Evolutionary conservation across 2,329 filamentous ascomycete genomes (phyloP).

Genomic region (Elsinoe necatrix): DNA sequence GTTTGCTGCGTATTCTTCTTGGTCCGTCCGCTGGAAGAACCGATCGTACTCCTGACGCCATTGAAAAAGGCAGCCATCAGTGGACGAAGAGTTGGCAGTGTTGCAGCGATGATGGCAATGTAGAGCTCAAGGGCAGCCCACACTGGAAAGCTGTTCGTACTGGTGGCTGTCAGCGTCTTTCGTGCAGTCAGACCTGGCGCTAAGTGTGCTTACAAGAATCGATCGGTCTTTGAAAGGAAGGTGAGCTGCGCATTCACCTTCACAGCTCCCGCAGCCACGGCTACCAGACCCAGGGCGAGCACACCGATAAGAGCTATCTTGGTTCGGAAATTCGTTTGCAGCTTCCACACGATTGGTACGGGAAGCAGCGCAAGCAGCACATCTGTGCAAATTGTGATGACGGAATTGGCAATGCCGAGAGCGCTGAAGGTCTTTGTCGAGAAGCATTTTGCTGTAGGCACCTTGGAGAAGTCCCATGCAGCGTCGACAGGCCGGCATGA

Average conservation of each 20-base stretch:
- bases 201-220: constrained; percentile 22
- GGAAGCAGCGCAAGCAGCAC: constrained; percentile 36
- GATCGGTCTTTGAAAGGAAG: constrained; percentile 31
- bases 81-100: constrained; percentile 37
- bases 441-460: constrained; percentile 36
- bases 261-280: constrained; percentile 36
- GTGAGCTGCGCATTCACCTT: constrained; percentile 34
- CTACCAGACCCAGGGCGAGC: constrained; percentile 34
- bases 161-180: background rate
- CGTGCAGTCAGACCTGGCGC: background rate
- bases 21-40: background rate
- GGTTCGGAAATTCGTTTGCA: constrained; percentile 36
- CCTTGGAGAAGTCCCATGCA: constrained; percentile 33
- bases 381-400: constrained; percentile 35
- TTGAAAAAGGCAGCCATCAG: constrained; percentile 23
- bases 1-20: constrained; percentile 9
- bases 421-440: constrained; percentile 33
- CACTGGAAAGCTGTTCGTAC: constrained; percentile 33
- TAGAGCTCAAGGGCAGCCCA: constrained; percentile 41
- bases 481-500: constrained; percentile 40
- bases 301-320: constrained; percentile 33
- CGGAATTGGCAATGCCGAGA: constrained; percentile 38
- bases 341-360: constrained; percentile 36
- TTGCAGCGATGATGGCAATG: constrained; percentile 38
- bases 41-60: constrained; percentile 4